phyloP scores from a whole-genome alignment of 1,284 basidiomycete genomes.

The Tylopilus sp. region DNA sequence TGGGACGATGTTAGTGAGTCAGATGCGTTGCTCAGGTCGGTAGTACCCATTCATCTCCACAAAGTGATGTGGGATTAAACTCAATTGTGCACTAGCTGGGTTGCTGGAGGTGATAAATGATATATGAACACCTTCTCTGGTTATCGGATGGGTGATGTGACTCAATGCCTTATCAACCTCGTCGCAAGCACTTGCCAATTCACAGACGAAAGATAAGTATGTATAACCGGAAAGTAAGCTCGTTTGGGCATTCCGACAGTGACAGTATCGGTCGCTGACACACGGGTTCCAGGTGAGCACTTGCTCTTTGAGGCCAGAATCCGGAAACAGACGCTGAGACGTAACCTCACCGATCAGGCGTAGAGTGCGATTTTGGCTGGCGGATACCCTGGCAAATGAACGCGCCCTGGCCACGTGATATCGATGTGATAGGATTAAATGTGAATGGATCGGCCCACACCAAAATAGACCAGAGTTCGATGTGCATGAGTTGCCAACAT shows the following conservation, averaged over 20 bases:
- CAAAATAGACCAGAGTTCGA: not conserved
- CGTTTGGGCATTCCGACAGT: constrained; percentile 9
- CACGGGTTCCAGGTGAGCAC: constrained; percentile 2
- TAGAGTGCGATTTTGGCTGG: not conserved
- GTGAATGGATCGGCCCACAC: not conserved
- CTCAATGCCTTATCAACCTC: constrained; percentile 11
- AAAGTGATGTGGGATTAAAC: constrained; percentile 12
- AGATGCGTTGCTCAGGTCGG: constrained; percentile 1
- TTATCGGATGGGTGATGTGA: constrained; percentile 14
- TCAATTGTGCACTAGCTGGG: constrained; percentile 14
- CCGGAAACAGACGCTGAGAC: not conserved
- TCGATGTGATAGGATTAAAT: not conserved
- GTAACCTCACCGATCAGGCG: constrained; percentile 11
- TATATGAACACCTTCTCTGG: constrained; percentile 17
- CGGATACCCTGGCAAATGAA: not conserved
- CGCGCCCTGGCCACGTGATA: constrained; percentile 4
- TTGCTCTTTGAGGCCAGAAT: constrained; percentile 7
- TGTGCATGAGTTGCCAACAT: not conserved
- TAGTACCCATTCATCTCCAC: constrained; percentile 11
- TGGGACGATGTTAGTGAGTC: constrained; percentile 3
- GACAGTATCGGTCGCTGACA: not conserved
- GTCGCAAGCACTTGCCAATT: not conserved
- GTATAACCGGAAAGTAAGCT: not conserved
- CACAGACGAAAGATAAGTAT: not conserved
- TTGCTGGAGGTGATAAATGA: constrained; percentile 1